phyloP scores from a whole-genome alignment of 208 protist genomes.

The Balamuthia mandrillaris region DNA sequence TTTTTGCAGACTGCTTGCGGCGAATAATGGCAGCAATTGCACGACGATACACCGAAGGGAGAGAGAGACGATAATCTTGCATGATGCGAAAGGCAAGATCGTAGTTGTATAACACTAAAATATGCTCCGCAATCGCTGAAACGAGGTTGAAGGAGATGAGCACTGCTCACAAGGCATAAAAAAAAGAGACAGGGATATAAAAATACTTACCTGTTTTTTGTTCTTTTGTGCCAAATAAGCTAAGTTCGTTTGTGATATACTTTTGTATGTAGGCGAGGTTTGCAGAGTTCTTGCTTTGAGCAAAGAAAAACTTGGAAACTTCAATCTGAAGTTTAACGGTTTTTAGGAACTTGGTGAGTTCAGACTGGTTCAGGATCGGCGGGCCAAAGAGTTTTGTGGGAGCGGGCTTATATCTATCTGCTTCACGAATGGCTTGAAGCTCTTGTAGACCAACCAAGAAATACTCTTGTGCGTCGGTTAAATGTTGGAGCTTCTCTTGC shows the following conservation, averaged over 20 bases:
- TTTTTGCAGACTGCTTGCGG: slow-evolving; percentile 35
- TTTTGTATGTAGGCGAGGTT: too few relatives aligned
- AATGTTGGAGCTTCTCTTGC: not conserved
- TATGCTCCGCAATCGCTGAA: slow-evolving; percentile 40
- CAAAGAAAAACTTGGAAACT: not conserved
- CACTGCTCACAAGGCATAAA: too few relatives aligned
- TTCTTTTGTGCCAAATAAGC: too few relatives aligned
- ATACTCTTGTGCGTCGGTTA: not conserved
- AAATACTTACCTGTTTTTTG: too few relatives aligned
- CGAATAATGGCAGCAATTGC: slow-evolving; percentile 34
- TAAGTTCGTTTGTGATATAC: too few relatives aligned
- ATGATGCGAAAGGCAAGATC: slow-evolving; percentile 50
- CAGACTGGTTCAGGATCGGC: not conserved
- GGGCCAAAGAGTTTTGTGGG: too few relatives aligned
- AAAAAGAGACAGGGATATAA: too few relatives aligned
- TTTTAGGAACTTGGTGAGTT: not conserved
- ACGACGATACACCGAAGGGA: slow-evolving; percentile 41
- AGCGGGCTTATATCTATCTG: too few relatives aligned
- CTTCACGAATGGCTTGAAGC: too few relatives aligned
- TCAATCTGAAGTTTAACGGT: not conserved
- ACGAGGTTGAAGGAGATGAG: too few relatives aligned
- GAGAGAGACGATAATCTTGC: slow-evolving; percentile 46
- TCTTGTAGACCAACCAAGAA: too few relatives aligned
- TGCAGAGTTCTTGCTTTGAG: not conserved
- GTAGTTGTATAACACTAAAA: slow-evolving; percentile 39